A percentile compares a stretch with the other conserved stretches of the same genome.
These are phyloP conservation scores for Psilocybe tampanensis DNA, from an alignment of 768 basidiomycete genomes.

Conservation along the genomic window DNA sequence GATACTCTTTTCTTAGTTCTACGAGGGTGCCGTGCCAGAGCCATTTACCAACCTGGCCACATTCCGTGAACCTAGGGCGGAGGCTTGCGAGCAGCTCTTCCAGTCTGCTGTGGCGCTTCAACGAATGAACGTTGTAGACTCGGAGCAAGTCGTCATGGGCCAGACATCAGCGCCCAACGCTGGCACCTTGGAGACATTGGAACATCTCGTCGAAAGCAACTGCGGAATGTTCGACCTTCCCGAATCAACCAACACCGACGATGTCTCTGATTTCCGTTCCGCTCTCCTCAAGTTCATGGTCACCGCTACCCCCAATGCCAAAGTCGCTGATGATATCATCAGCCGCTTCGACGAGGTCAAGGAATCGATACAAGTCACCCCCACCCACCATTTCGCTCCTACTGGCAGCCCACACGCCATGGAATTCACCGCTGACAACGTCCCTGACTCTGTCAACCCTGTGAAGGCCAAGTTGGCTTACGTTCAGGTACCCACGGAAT, in stretches of 20 bases:
- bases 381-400: constrained; percentile 48
- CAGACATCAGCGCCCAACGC: constrained; percentile 17
- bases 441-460: constrained; percentile 77
- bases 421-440: constrained; percentile 52
- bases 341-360: constrained; percentile 52
- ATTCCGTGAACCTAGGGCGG: constrained; percentile 49
- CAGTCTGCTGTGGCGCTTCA: constrained; percentile 29
- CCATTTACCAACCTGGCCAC: constrained; percentile 33
- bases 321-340: constrained; percentile 50
- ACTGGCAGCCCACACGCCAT: constrained; percentile 33
- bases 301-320: constrained; percentile 61
- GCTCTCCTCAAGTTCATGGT: constrained; percentile 82
- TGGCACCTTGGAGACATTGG: constrained; percentile 31
- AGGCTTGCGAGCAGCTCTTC: constrained; percentile 51
- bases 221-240: constrained; percentile 53
- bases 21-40: constrained; percentile 56
- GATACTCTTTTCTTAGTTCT: constrained; percentile 57
- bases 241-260: constrained; percentile 33
- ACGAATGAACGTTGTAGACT: constrained; percentile 23
- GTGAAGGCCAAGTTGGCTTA: constrained; percentile 83
- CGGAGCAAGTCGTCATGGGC: constrained; percentile 40
- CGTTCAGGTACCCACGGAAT: constrained; percentile 73
- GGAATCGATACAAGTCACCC: constrained; percentile 47
- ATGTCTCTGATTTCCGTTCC: constrained; percentile 45
- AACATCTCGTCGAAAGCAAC: constrained; percentile 55